Evolutionary conservation across 495 filamentous ascomycete species (phyloP).

Genomic region (Aspergillus incahuasiensis): DNA sequence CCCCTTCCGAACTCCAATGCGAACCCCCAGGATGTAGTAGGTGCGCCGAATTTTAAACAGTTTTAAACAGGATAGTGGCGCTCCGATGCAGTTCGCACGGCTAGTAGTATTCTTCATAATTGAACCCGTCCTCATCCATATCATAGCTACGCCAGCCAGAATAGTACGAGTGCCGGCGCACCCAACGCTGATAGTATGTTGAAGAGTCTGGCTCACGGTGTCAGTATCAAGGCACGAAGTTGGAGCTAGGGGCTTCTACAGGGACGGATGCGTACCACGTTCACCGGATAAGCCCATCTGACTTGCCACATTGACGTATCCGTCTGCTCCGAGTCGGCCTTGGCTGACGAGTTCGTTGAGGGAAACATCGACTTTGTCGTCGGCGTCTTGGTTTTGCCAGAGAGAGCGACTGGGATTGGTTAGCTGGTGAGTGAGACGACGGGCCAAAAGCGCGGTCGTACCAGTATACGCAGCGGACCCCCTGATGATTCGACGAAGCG

Average conservation of each 20-base stretch:
- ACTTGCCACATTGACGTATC: constrained; percentile 62
- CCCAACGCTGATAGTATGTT: constrained; percentile 41
- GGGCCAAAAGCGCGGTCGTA: constrained; percentile 18
- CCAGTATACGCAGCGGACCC: constrained; percentile 66
- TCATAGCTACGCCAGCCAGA: constrained; percentile 18
- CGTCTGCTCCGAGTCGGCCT: constrained; percentile 44
- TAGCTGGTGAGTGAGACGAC: not conserved
- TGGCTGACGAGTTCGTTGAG: constrained; percentile 36
- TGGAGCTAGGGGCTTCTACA: constrained; percentile 17
- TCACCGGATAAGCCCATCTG: constrained; percentile 55
- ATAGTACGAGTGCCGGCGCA: constrained; percentile 22
- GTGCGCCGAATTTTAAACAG: not conserved
- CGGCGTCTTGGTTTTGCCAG: constrained; percentile 54
- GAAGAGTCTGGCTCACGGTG: constrained; percentile 30
- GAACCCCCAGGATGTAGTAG: not conserved
- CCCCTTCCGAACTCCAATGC: not conserved
- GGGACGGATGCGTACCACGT: constrained; percentile 44
- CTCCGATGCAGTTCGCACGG: not conserved
- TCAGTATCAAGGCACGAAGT: constrained; percentile 1
- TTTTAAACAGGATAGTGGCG: too few species aligned
- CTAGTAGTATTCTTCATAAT: not conserved
- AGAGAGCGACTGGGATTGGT: constrained; percentile 44
- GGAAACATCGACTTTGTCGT: constrained; percentile 28
- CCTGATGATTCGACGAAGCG: constrained; percentile 43
- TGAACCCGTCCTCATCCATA: too few species aligned